Evolutionary conservation across 202 grass and related monocot genomes (phyloP).

Genomic region (Digitaria exilis): DNA sequence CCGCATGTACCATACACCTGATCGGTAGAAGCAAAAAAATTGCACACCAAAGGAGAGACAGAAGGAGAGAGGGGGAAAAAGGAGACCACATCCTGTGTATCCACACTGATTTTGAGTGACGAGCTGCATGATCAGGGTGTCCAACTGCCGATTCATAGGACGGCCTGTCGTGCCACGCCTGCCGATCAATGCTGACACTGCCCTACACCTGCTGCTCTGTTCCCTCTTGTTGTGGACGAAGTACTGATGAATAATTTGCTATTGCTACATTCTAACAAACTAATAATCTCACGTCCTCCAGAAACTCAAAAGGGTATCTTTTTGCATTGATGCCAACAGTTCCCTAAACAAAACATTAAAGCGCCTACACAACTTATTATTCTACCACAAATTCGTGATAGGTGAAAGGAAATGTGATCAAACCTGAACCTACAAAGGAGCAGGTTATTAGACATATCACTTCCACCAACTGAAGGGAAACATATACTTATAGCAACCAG

Average conservation of each 20-base stretch:
- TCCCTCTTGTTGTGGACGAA: not conserved
- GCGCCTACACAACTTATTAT: not conserved
- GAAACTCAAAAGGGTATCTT: too few species aligned
- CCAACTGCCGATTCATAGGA: constrained; percentile 7
- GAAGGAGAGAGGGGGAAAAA: too few species aligned
- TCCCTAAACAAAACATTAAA: too few species aligned
- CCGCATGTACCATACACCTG: not conserved
- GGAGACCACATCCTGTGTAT: too few species aligned
- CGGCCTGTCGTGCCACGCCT: too few species aligned
- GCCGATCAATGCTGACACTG: constrained; percentile 5
- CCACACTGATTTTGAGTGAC: constrained; percentile 5
- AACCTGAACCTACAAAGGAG: not conserved
- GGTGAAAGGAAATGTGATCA: not conserved
- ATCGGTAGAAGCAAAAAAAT: not conserved
- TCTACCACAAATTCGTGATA: not conserved
- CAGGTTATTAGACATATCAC: not conserved
- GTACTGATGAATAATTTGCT: too few species aligned
- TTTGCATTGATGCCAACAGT: too few species aligned
- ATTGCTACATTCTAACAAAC: too few species aligned
- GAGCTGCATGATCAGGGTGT: constrained; percentile 13
- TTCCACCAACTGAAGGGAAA: not conserved
- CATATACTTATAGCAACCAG: too few species aligned
- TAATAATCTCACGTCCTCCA: too few species aligned
- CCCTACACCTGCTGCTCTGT: not conserved
- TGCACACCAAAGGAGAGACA: not conserved